Conservation (phyloP, 139 green algal species). For the Medakamo hakoo region DNA sequence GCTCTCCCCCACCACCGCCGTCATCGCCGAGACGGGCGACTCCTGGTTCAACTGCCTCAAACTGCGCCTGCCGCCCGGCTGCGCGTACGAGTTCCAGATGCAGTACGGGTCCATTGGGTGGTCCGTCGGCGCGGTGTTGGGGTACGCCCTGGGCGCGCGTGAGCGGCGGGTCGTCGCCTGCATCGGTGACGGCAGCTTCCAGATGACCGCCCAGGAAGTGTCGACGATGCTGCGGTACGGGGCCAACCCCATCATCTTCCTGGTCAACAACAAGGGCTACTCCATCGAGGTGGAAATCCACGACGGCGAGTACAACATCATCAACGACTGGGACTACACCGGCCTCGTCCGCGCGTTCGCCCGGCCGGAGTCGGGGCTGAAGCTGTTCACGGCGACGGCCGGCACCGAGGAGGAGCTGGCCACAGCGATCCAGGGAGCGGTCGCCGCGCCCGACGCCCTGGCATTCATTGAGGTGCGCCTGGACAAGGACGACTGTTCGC, state of each 20-base stretch:
- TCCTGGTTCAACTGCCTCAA: conserved; percentile 67
- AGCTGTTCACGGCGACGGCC: conserved; percentile 13
- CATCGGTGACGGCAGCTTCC: conserved; percentile 71
- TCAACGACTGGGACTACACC: conserved; percentile 53
- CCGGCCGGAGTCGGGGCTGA: not conserved
- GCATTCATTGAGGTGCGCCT: conserved; percentile 48
- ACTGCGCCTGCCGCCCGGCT: conserved; percentile 46
- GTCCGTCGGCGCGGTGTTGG: conserved; percentile 54
- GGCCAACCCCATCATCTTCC: conserved; percentile 57
- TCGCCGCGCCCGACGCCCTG: conserved; percentile 25
- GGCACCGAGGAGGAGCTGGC: conserved; percentile 40
- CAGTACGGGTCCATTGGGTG: conserved; percentile 70
- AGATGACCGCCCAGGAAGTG: conserved; percentile 54
- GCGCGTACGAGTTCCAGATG: conserved; percentile 17
- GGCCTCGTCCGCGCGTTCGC: conserved; percentile 30
- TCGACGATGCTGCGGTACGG: conserved; percentile 55
- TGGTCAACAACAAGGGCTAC: conserved; percentile 71
- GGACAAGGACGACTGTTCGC: conserved; percentile 45
- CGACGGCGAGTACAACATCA: conserved; percentile 33
- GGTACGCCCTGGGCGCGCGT: conserved; percentile 19
- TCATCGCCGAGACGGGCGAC: conserved; percentile 57
- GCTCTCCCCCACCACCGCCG: conserved; percentile 20
- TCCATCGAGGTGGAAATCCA: conserved; percentile 66
- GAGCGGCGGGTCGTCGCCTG: conserved; percentile 35
- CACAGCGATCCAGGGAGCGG: conserved; percentile 25